phyloP scores from a whole-genome alignment of 208 protist species.

The Leptomonas pyrrhocoris region DNA sequence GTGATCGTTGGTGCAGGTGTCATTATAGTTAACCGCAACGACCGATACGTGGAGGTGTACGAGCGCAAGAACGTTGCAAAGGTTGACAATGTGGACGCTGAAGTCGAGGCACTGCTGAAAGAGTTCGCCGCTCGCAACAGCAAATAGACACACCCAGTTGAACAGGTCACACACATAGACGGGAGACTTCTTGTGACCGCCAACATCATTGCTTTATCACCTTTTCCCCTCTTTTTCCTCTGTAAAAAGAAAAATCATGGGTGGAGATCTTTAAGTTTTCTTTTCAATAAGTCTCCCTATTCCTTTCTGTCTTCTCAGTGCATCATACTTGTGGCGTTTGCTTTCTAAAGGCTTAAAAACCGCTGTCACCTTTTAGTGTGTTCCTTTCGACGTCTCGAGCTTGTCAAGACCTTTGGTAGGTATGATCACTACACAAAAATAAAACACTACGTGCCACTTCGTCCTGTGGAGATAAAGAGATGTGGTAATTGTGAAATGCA shows the following conservation, averaged over 20 bases:
- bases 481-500: no score
- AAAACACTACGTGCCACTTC: neutral
- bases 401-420: slow-evolving; percentile 1
- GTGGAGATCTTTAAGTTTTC: slow-evolving; percentile 4
- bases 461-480: neutral
- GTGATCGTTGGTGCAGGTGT: slow-evolving; percentile 56
- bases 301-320: slow-evolving; percentile 3
- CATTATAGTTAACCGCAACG: slow-evolving; percentile 64
- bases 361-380: slow-evolving; percentile 18
- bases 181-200: neutral
- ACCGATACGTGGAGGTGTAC: slow-evolving; percentile 67
- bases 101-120: slow-evolving; percentile 45
- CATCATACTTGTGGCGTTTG: neutral
- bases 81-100: slow-evolving; percentile 40
- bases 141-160: slow-evolving; percentile 8
- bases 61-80: slow-evolving; percentile 47
- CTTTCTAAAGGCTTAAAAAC: slow-evolving; percentile 4
- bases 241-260: neutral
- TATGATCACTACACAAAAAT: slow-evolving; percentile 16
- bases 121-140: slow-evolving; percentile 34
- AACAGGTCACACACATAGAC: neutral
- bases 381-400: slow-evolving; percentile 13
- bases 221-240: neutral
- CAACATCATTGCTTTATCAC: slow-evolving; percentile 6
- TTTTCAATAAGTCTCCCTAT: slow-evolving; percentile 8